Evolutionary conservation across 768 basidiomycete genomes (phyloP), one percentile per base, ranked within the genome.

Genomic region (Trametes coccinea): DNA sequence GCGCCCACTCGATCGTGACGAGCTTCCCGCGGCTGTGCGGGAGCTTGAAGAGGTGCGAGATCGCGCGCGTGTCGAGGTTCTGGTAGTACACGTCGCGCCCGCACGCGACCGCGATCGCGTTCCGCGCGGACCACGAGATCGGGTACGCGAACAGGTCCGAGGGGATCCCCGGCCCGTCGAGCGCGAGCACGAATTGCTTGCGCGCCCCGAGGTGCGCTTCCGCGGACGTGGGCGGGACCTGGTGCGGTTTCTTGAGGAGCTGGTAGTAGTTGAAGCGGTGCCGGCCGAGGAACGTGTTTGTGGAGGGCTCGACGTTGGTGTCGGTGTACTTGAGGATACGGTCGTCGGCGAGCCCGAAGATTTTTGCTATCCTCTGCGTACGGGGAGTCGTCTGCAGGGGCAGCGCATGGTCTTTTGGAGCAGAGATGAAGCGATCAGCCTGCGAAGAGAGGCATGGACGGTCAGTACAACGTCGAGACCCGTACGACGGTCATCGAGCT

Each of bases 101-200:
- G 70, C 86, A 89, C 13, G 84, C 82, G 17, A 89, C 85, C 1
- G 85, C 84, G 50, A 89, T 88, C 54, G 77, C 72, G 62, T 88
- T 87, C 3, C 75, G 74, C 31, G 60, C 72, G 2, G 87, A 88
- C 87, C 87, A 89, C 40, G 80, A 75, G 59, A 88, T 82, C 2
- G 87, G 82, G 65, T 78, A 83, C 3, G 85, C 82, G 54, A 82
- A 81, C 8, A 78, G 74, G 61, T 86, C 80, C 5, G 74, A 71
- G 7, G 82, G 78, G 29, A 88, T 80, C 3, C 85, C 86, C 0
- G 87, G 87, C 13, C 84, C 84, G 66, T 89, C 87, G n/a, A 88
- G 75, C 0, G 83, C 81, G 65, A 87, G 76, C 2, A 81, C 63
- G 67, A 83, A 85, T 56, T 87, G 84, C 56, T 78, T 79, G 47